Base-by-base conservation (phyloP, 1,284 basidiomycete genomes). In the Leccinum fuscescens region DNA sequence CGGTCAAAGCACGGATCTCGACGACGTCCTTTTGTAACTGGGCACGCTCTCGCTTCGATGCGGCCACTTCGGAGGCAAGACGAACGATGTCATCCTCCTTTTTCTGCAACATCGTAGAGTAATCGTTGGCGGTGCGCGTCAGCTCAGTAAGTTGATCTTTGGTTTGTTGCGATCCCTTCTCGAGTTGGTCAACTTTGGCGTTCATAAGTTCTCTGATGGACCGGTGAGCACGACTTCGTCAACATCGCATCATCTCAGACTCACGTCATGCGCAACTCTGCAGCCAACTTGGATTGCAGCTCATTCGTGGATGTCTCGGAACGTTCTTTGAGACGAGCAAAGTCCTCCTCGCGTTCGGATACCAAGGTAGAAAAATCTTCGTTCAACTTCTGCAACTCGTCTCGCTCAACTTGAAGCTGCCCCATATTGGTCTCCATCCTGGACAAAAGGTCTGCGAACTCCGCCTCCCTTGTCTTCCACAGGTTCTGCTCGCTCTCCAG, bases 131-230 rank as follows among this genome's bases (percentile, higher is more conserved):
- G 1, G 90, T 88, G 27, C 90, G 85, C 11, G 86, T 82, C 67
- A 94, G 76, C 72, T 97, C 94, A 3, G 87, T 78, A 1, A 94
- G 79, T 69, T 95, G 92, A 54, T 89, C 86, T 65, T 90, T 90
- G n/a, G 86, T 80, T 57, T 89, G 84, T 22, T 90, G 84, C 22
- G 85, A 78, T 54, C 90, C 88, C 54, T 82, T 80, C 68, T 90
- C 90, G 3, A 92, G 74, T 4, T 77, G 75, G 17, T 89, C 83
- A 4, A 82, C 72, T 69, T 87, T 90, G 56, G 77, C 77, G 62
- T 84, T 85, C 29, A 86, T 73, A 12, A 82, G 69, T 53, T 91
- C 88, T 66, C 92, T 94, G 65, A 22, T 60, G 27, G 24, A 53
- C 2, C 22, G 20, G 44, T 66, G 17, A 64, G 57, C 46, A 44